These are phyloP conservation scores for Fusarium equiseti DNA, from an alignment of 2,329 filamentous ascomycete genomes.

Conservation along the genomic window DNA sequence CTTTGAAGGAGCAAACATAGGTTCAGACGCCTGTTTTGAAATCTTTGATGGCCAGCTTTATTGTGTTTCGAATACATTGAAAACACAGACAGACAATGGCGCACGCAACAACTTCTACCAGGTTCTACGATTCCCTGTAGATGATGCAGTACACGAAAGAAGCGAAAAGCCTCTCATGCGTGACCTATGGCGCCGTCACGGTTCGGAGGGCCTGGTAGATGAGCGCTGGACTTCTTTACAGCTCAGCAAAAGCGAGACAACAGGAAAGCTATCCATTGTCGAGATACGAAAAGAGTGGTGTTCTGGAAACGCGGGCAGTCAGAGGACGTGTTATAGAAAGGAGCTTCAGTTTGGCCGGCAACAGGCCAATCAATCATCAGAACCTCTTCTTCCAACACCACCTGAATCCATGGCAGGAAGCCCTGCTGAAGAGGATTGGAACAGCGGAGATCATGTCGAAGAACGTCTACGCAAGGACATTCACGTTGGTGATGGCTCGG, in stretches of 20 bases:
- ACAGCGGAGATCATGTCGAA: constrained; percentile 52
- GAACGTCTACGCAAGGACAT: constrained; percentile 41
- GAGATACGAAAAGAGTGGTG: constrained; percentile 79
- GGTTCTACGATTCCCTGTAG: constrained; percentile 72
- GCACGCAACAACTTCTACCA: constrained; percentile 78
- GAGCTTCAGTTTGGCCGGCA: constrained; percentile 59
- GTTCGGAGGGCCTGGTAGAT: constrained; percentile 78
- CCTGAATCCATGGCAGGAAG: constrained; percentile 6
- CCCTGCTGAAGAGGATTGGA: constrained; percentile 41
- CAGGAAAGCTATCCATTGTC: constrained; percentile 69
- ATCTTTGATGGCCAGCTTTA: constrained; percentile 76
- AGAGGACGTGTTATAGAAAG: constrained; percentile 74
- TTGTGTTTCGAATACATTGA: constrained; percentile 74
- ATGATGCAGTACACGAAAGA: constrained; percentile 53
- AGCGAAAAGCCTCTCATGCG: constrained; percentile 57
- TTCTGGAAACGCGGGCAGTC: constrained; percentile 63
- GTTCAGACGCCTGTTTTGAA: constrained; percentile 77
- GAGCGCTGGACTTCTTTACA: constrained; percentile 78
- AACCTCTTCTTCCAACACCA: constrained; percentile 9
- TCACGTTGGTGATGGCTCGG: constrained; percentile 62
- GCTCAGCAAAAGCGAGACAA: constrained; percentile 70
- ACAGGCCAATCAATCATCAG: constrained; percentile 1
- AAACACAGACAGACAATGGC: constrained; percentile 71
- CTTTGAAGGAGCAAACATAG: constrained; percentile 73
- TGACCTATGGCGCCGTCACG: constrained; percentile 72